These are phyloP conservation scores for Vitis hybrid DNA, from an alignment of 177 flowering plant species.

Conservation along the genomic window DNA sequence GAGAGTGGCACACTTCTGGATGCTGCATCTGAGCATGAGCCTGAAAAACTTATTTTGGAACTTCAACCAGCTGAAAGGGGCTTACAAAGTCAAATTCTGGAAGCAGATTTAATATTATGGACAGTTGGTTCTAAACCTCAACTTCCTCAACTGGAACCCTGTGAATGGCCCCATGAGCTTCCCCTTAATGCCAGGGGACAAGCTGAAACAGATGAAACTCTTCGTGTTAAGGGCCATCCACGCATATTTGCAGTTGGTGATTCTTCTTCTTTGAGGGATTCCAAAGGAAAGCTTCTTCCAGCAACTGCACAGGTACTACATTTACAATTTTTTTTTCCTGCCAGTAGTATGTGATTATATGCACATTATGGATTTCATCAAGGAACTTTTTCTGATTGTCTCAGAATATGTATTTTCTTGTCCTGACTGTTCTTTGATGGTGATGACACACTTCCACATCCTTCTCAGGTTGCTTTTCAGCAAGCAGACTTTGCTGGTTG, in stretches of 20 bases:
- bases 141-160: slow-evolving; percentile 58
- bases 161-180: slow-evolving; percentile 35
- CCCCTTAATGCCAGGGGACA: slow-evolving; percentile 87
- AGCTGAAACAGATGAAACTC: slow-evolving; percentile 96
- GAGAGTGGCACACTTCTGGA: slow-evolving; percentile 14
- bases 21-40: slow-evolving; percentile 19
- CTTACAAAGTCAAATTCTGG: slow-evolving; percentile 53
- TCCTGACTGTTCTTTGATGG: not conserved
- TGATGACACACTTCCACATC: not conserved
- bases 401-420: not conserved
- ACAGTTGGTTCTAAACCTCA: slow-evolving; percentile 85
- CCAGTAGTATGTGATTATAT: not conserved
- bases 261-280: slow-evolving; percentile 81
- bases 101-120: slow-evolving; percentile 92
- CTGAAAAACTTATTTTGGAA: slow-evolving; percentile 55
- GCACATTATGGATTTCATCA: not conserved
- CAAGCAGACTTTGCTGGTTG: slow-evolving; percentile 98
- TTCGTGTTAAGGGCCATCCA: slow-evolving; percentile 93
- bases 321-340: not conserved
- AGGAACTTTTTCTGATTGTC: not conserved
- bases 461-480: slow-evolving; percentile 89
- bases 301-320: slow-evolving; percentile 84
- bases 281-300: slow-evolving; percentile 78
- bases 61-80: slow-evolving; percentile 84
- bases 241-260: slow-evolving; percentile 94